Evolutionary conservation across 2,329 filamentous ascomycete species (phyloP).

Genomic region (Stachybotrys echinatus): DNA sequence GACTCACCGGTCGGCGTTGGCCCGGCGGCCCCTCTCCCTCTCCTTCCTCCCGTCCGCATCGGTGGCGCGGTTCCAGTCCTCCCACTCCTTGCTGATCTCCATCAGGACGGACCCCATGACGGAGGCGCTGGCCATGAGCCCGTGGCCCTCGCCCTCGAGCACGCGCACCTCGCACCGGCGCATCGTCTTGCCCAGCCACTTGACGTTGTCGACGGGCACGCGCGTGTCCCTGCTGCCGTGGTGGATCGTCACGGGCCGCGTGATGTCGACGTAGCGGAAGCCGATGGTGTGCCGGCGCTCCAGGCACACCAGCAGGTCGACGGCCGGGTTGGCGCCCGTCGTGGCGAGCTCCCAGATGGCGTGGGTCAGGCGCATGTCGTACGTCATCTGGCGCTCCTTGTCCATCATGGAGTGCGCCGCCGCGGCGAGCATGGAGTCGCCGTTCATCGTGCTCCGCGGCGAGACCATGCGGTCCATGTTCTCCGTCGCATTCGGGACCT

Average conservation of each 20-base stretch:
- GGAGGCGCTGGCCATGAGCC: conserved; percentile 86
- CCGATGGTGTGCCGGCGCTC: conserved; percentile 89
- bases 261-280: conserved; percentile 96
- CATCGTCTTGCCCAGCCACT: conserved; percentile 94
- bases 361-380: conserved; percentile 82
- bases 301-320: conserved; percentile 86
- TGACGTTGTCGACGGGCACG: conserved; percentile 90
- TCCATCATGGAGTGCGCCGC: conserved; percentile 60
- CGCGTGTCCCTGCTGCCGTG: conserved; percentile 87
- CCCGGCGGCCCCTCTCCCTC: conserved; percentile 14
- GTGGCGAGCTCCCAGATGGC: conserved; percentile 94
- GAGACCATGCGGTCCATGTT: conserved; percentile 44
- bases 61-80: conserved; percentile 70
- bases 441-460: conserved; percentile 15
- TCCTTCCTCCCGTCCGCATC: conserved; percentile 31
- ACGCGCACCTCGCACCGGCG: conserved; percentile 85
- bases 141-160: conserved; percentile 87
- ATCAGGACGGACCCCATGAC: conserved; percentile 95
- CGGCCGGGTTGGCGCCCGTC: conserved; percentile 84
- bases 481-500: conserved; percentile 30
- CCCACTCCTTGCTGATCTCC: conserved; percentile 93
- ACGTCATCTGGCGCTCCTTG: conserved; percentile 66
- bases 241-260: conserved; percentile 83
- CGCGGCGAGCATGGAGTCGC: conserved; percentile 38
- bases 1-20: too few relatives aligned